Base-by-base conservation (phyloP, 371 early-diverging fungal genomes). In the Phascolomyces articulosus region DNA sequence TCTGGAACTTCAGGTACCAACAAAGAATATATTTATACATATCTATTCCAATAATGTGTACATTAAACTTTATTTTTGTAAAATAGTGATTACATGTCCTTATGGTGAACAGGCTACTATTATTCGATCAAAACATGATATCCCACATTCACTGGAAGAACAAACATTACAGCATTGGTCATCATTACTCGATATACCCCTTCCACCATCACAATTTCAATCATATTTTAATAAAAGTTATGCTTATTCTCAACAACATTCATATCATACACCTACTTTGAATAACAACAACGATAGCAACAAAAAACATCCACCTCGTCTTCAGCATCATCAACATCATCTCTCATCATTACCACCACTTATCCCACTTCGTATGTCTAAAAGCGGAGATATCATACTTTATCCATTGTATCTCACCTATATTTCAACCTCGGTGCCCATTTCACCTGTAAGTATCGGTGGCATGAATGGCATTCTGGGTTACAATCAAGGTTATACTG, bases 401-500 rank as follows among this genome's bases (percentile, higher is more conserved):
- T 79, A 75, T 53, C 78, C 78, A 15, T 61, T 70, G 2, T 56
- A 40, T 13, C 60, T 80, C 2, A 51, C 74, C 4, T 80, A 73
- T 31, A 44, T 72, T 11, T 58, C 73, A 3, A 74, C 78, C 0
- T 63, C 73, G 1, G 61, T 69, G 2, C 62, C 63, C n/a, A 4
- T 61, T 16, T 70, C 73, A 15, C 70, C 75, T 0, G 66, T 61
- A 7, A 61, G 73, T 6, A 64, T 73, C 47, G 67, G 75, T 28
- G 79, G 74, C 0, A 68, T 71, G 55, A 72, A 73, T 41, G 76
- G 79, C 1, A 40, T 74, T 6, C 62, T 72, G 29, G 66, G 67
- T 1, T 71, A 68, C 27, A 75, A 77, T 29, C 74, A 75, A 62
- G 82, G 82, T 4, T 60, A 68, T 23, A 68, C 72, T 13, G 79